Conservation (phyloP, 1,139 yeast species). For the Yarrowia galli region DNA sequence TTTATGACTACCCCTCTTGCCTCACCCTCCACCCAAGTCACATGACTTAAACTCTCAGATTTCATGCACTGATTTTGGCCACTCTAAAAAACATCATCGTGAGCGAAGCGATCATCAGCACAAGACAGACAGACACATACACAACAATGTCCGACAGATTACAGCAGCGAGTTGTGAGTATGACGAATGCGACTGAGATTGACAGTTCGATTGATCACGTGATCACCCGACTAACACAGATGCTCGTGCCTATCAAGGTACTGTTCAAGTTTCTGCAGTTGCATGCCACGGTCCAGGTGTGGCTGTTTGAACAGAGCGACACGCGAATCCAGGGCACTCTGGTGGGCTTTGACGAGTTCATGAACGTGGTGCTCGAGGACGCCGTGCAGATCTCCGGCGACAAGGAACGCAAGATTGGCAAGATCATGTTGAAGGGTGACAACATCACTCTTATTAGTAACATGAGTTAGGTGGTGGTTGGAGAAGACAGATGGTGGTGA, state of each 20-base stretch:
- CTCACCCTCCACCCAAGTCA: not conserved
- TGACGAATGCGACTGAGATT: not conserved
- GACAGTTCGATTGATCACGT: not conserved
- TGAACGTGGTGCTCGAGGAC: slow-evolving; percentile 94
- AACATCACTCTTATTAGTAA: slow-evolving; percentile 83
- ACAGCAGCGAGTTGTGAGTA: slow-evolving; percentile 53
- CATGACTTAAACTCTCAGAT: slow-evolving; percentile 25
- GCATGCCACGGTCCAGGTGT: slow-evolving; percentile 77
- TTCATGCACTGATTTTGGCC: slow-evolving; percentile 8
- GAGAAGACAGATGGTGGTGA: not conserved
- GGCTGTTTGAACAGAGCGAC: slow-evolving; percentile 87
- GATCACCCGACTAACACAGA: slow-evolving; percentile 47
- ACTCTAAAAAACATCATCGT: slow-evolving; percentile 17
- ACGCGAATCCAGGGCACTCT: slow-evolving; percentile 83
- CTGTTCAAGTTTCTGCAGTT: slow-evolving; percentile 87
- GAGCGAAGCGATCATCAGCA: slow-evolving; percentile 14
- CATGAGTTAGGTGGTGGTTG: slow-evolving; percentile 43
- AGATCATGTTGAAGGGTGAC: slow-evolving; percentile 88
- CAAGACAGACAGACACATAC: slow-evolving; percentile 6
- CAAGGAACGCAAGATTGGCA: slow-evolving; percentile 51
- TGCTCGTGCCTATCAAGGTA: slow-evolving; percentile 90
- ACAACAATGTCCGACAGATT: slow-evolving; percentile 47
- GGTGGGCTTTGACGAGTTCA: slow-evolving; percentile 94
- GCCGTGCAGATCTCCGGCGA: slow-evolving; percentile 69
- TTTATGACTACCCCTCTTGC: too few species aligned